Conservation (phyloP, 768 basidiomycete species). For the Butyriboletus loyo region DNA sequence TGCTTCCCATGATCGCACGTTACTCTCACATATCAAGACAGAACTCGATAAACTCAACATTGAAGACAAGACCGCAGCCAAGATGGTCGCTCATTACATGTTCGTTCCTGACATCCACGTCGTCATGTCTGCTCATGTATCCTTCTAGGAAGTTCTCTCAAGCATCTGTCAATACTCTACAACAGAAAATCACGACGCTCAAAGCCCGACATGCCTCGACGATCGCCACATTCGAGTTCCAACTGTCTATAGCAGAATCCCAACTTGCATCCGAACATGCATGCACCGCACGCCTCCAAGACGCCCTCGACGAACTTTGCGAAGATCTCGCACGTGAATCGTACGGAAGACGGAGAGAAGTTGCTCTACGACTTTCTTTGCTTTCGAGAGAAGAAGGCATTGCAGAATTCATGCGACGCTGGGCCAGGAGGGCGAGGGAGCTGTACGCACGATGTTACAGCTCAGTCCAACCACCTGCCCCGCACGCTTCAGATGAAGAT, state of each 20-base stretch:
- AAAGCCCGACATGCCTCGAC: conserved; percentile 64
- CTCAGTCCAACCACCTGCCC: not conserved
- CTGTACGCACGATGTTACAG: conserved; percentile 28
- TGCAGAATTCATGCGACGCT: conserved; percentile 51
- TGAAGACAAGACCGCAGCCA: conserved; percentile 74
- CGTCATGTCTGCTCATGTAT: conserved; percentile 1
- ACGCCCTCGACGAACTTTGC: conserved; percentile 64
- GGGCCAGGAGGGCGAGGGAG: conserved; percentile 53
- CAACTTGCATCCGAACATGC: conserved; percentile 43
- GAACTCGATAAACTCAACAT: conserved; percentile 54
- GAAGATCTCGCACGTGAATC: conserved; percentile 69
- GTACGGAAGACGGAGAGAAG: conserved; percentile 70
- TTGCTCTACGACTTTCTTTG: conserved; percentile 59
- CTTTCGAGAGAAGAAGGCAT: conserved; percentile 63
- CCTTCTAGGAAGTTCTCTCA: conserved; percentile 77
- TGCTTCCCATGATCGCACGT: conserved; percentile 40
- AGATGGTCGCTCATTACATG: conserved; percentile 87
- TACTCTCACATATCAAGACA: conserved; percentile 44
- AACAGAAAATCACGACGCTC: conserved; percentile 54
- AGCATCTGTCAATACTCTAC: conserved; percentile 62
- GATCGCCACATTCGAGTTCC: conserved; percentile 50
- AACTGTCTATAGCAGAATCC: conserved; percentile 43
- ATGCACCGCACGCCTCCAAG: conserved; percentile 49
- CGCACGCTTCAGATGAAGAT: conserved; percentile 8
- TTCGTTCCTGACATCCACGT: conserved; percentile 37